Evolutionary conservation across 2,329 filamentous ascomycete genomes (phyloP), one percentile per base, ranked within the genome.

Genomic region (Elsinoe ampelina): DNA sequence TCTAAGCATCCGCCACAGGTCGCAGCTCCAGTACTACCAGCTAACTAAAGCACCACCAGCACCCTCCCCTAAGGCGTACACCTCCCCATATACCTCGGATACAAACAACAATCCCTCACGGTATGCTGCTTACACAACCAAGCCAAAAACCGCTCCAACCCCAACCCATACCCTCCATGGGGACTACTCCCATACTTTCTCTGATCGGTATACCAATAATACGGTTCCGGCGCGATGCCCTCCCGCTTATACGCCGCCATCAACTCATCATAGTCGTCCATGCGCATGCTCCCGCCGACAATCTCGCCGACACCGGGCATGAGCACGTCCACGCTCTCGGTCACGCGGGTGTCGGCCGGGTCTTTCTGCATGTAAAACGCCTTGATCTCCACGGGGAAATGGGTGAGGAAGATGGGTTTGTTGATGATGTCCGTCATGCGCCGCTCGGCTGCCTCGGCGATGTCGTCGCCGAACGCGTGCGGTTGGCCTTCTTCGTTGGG

Each of bases 181-280:
- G 90, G 89, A 43, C 87, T 90, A 56, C 87, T 90, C 57, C 93
- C 93, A 69, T 97, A 95, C 73, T 93, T 95, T 70, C 91, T 80
- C 81, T 95, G 90, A 75, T 96, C 93, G 32, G 90, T 95, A 77
- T 97, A 98, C 93, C 93, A 98, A 80, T 95, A 97, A 76, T 97
- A 97, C 45, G 86, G 84, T 64, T 81, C 81, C 17, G 90, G 83
- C 65, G 88, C 83, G 70, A 97, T 95, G 39, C 85, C 86, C 73
- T 96, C 87, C 61, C 86, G 83, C 72, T 89, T 83, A 71, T 95
- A 98, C 1, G 89, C 93, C 20, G 80, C 84, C 78, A 96, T 84
- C 63, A 96, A 76, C 77, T 95, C 90, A 12, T 95, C 87, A 69
- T 88, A 89, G 69, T 88, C 84, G 68, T 91, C 84, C 82, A 96